These are phyloP conservation scores for Lachnellula occidentalis DNA, from an alignment of 2,329 filamentous ascomycete genomes.

Conservation along the genomic window DNA sequence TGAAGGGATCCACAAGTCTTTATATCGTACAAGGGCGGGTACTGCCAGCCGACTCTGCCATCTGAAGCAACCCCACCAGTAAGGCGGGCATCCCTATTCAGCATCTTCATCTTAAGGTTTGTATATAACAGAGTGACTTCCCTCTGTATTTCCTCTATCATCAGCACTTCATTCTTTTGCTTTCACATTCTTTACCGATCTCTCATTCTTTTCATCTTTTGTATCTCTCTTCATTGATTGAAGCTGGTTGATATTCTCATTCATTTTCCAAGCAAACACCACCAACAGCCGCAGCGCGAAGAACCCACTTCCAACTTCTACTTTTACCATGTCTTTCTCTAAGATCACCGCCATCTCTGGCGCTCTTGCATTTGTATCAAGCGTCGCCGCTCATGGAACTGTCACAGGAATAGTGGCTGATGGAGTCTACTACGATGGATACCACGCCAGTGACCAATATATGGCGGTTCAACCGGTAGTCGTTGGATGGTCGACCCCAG, in stretches of 20 bases:
- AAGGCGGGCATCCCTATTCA: not conserved
- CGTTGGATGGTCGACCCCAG: constrained; percentile 37
- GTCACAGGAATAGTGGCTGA: constrained; percentile 41
- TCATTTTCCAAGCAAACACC: constrained; percentile 6
- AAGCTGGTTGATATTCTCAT: constrained; percentile 19
- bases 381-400: constrained; percentile 41
- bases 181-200: constrained; percentile 11
- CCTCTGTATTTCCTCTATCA: not conserved
- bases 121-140: constrained; percentile 1
- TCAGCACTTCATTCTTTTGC: constrained; percentile 7
- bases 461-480: constrained; percentile 22
- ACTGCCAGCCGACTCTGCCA: not conserved
- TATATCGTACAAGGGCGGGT: not conserved
- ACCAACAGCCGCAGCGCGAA: constrained; percentile 16
- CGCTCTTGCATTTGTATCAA: constrained; percentile 31
- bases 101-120: not conserved
- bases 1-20: not conserved
- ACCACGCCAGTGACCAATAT: constrained; percentile 23
- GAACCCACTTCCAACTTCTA: constrained; percentile 8
- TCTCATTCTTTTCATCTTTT: constrained; percentile 15
- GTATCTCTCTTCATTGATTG: constrained; percentile 25
- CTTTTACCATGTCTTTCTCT: constrained; percentile 25
- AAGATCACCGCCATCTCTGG: constrained; percentile 20
- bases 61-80: not conserved
- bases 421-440: constrained; percentile 37